Evolutionary conservation across 2,329 filamentous ascomycete species (phyloP).

Genomic region (Hypoxylon sp.): DNA sequence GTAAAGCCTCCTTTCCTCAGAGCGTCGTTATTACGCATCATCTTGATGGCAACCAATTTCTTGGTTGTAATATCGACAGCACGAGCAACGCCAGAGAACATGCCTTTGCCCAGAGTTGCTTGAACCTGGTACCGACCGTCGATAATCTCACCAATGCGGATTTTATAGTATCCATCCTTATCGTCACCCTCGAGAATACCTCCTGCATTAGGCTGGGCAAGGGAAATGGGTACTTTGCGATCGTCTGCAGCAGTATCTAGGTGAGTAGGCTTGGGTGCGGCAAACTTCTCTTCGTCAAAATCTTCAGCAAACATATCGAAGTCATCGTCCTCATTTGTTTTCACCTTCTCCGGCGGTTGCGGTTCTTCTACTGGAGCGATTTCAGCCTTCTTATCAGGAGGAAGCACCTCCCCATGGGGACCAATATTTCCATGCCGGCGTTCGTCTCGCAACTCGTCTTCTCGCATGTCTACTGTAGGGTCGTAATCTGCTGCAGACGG

Average conservation of each 20-base stretch:
- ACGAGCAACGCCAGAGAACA: slow-evolving; percentile 96
- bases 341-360: slow-evolving; percentile 58
- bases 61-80: slow-evolving; percentile 82
- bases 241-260: slow-evolving; percentile 57
- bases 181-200: slow-evolving; percentile 94
- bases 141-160: slow-evolving; percentile 90
- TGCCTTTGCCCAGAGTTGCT: slow-evolving; percentile 88
- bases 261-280: slow-evolving; percentile 61
- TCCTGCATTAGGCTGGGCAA: slow-evolving; percentile 68
- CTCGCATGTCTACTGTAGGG: slow-evolving; percentile 79
- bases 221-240: slow-evolving; percentile 61
- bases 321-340: slow-evolving; percentile 72
- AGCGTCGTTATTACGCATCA: slow-evolving; percentile 95
- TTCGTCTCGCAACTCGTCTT: slow-evolving; percentile 74
- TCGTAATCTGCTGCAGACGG: slow-evolving; percentile 84
- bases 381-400: slow-evolving; percentile 52
- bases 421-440: slow-evolving; percentile 64
- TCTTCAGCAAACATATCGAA: slow-evolving; percentile 93
- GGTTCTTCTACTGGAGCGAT: slow-evolving; percentile 53
- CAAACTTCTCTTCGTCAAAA: slow-evolving; percentile 75
- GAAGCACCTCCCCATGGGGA: slow-evolving; percentile 70
- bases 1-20: slow-evolving; percentile 92
- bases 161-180: slow-evolving; percentile 94
- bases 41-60: slow-evolving; percentile 92
- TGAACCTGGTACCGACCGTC: slow-evolving; percentile 91